A percentile compares a stretch with the other conserved stretches of the same genome.
Conservation (phyloP, 768 basidiomycete species). For the Pisolithus microcarpus region DNA sequence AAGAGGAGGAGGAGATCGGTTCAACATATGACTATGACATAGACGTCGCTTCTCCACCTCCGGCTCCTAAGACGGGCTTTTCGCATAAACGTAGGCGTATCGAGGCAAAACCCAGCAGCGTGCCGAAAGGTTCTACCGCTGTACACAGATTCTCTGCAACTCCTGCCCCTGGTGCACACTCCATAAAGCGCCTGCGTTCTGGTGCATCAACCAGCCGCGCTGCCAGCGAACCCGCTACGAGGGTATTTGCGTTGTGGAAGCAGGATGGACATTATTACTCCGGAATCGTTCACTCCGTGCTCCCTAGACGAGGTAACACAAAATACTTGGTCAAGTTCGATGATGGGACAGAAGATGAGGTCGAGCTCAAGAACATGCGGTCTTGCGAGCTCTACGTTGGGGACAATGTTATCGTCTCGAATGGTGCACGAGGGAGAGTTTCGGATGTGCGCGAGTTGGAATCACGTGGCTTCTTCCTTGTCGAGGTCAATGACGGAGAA, state of each 20-base stretch:
- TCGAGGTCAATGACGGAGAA: constrained; percentile 35
- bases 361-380: constrained; percentile 51
- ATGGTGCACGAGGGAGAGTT: constrained; percentile 24
- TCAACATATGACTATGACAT: constrained; percentile 37
- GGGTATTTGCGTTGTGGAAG: constrained; percentile 68
- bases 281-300: constrained; percentile 42
- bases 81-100: constrained; percentile 42
- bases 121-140: constrained; percentile 19
- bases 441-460: constrained; percentile 26
- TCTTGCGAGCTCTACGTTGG: constrained; percentile 41
- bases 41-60: constrained; percentile 27
- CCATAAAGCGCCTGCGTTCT: constrained; percentile 36
- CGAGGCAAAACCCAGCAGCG: constrained; percentile 16
- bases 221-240: constrained; percentile 32
- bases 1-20: constrained; percentile 37
- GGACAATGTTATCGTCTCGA: constrained; percentile 46
- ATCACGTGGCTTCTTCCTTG: constrained; percentile 24
- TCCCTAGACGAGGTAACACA: constrained; percentile 10
- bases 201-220: constrained; percentile 21
- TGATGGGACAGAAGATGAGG: constrained; percentile 42
- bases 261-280: constrained; percentile 53
- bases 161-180: constrained; percentile 26
- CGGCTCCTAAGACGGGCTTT: constrained; percentile 12
- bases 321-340: constrained; percentile 58
- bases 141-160: constrained; percentile 23